Conservation (phyloP, 805 yeast genomes). For the Pichia eremophila region DNA sequence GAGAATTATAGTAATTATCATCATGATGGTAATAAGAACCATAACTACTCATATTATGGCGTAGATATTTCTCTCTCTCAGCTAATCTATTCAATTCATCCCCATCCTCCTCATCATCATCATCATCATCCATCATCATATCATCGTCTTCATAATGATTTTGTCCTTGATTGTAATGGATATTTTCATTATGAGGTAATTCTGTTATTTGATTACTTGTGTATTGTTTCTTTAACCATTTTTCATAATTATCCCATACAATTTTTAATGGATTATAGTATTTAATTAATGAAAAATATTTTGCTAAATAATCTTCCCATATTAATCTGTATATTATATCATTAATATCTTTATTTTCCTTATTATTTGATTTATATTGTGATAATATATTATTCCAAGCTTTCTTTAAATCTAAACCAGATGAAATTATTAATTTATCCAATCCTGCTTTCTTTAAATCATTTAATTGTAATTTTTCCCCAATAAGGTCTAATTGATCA, state of each 20-base stretch:
- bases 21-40: constrained; percentile 11
- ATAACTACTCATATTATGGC: constrained; percentile 10
- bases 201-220: constrained; percentile 1
- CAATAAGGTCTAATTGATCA: constrained; percentile 11
- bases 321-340: constrained; percentile 7
- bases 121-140: constrained; percentile 2
- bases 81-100: not conserved
- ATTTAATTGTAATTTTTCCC: constrained; percentile 5
- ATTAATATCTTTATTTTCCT: constrained; percentile 1
- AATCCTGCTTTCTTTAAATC: constrained; percentile 6
- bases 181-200: not conserved
- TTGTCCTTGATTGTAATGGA: not conserved
- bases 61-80: not conserved
- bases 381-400: constrained; percentile 9
- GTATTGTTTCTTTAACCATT: constrained; percentile 5
- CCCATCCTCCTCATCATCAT: not conserved
- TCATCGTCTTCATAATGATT: constrained; percentile 1
- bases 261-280: constrained; percentile 12
- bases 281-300: constrained; percentile 12
- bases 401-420: constrained; percentile 6
- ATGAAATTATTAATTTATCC: constrained; percentile 11
- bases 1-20: constrained; percentile 2
- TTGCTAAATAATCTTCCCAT: constrained; percentile 12
- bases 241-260: constrained; percentile 9
- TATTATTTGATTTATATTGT: constrained; percentile 3